Evolutionary conservation across 1,284 basidiomycete genomes (phyloP).

Genomic region (Ceratobasidium theobromae): DNA sequence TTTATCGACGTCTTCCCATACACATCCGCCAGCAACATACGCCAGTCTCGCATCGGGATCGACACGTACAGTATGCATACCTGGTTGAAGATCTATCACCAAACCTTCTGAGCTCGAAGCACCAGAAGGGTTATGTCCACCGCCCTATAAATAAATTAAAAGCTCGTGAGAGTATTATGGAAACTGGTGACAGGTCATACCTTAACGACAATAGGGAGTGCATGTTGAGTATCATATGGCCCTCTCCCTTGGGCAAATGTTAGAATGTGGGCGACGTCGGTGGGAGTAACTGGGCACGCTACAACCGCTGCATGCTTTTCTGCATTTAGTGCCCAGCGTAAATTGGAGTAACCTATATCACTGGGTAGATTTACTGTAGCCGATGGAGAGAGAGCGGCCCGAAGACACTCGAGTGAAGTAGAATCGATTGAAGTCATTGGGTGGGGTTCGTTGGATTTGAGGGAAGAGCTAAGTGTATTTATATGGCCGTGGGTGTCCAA

Average conservation of each 20-base stretch:
- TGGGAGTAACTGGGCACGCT: slow-evolving; percentile 7
- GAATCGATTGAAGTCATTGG: too few species aligned
- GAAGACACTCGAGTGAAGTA: too few species aligned
- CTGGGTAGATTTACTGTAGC: slow-evolving; percentile 15
- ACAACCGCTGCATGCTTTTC: not conserved
- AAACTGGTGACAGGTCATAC: too few species aligned
- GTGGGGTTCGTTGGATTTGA: too few species aligned
- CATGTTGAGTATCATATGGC: not conserved
- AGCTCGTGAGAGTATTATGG: not conserved
- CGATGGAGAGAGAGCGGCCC: too few species aligned
- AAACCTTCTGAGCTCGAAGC: slow-evolving; percentile 31
- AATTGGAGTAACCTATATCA: slow-evolving; percentile 22
- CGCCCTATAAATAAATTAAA: slow-evolving; percentile 16
- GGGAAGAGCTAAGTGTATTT: too few species aligned
- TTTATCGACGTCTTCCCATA: slow-evolving; percentile 24
- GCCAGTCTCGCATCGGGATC: slow-evolving; percentile 25
- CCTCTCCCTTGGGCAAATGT: slow-evolving; percentile 10
- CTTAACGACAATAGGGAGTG: slow-evolving; percentile 29
- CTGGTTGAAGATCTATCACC: slow-evolving; percentile 31
- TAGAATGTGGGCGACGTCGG: slow-evolving; percentile 18
- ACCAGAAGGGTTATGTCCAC: slow-evolving; percentile 30
- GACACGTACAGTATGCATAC: slow-evolving; percentile 29
- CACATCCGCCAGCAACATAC: slow-evolving; percentile 29
- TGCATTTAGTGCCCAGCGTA: slow-evolving; percentile 31
- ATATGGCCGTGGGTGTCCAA: too few species aligned